Percentiles rank a stretch among this genome's conserved stretches.
phyloP scores from a whole-genome alignment of 805 yeast genomes.

The Metschnikowia lunata region DNA sequence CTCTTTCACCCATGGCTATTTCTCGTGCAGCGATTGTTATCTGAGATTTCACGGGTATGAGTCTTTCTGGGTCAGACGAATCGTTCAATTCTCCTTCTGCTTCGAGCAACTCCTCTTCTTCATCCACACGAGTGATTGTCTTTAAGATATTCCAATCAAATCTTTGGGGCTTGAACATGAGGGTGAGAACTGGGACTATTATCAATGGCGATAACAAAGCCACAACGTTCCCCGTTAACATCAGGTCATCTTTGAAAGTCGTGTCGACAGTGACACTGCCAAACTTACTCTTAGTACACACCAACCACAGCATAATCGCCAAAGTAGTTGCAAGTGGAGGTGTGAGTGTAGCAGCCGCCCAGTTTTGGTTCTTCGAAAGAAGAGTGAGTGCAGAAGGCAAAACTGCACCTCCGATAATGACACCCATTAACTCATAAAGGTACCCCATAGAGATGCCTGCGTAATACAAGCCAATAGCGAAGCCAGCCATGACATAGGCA shows the following conservation, averaged over 20 bases:
- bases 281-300: constrained; percentile 30
- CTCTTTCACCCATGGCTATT: constrained; percentile 25
- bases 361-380: constrained; percentile 61
- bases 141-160: constrained; percentile 69
- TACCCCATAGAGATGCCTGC: constrained; percentile 86
- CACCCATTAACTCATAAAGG: constrained; percentile 84
- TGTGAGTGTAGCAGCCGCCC: constrained; percentile 63
- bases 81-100: constrained; percentile 23
- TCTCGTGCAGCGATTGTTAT: constrained; percentile 37
- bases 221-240: constrained; percentile 85
- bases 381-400: constrained; percentile 67
- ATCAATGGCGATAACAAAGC: constrained; percentile 71
- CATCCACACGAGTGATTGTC: constrained; percentile 62
- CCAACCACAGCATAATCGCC: constrained; percentile 61
- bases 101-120: constrained; percentile 55
- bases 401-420: constrained; percentile 83
- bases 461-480: constrained; percentile 75
- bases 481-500: constrained; percentile 69
- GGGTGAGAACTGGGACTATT: constrained; percentile 62
- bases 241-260: constrained; percentile 83
- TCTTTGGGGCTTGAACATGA: constrained; percentile 60
- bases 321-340: constrained; percentile 75
- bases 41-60: constrained; percentile 35
- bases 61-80: constrained; percentile 22
- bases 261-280: constrained; percentile 32